Percentiles rank a stretch among this genome's conserved stretches.
Conservation (phyloP, 495 filamentous ascomycete species). For the Xylaria sp. region DNA sequence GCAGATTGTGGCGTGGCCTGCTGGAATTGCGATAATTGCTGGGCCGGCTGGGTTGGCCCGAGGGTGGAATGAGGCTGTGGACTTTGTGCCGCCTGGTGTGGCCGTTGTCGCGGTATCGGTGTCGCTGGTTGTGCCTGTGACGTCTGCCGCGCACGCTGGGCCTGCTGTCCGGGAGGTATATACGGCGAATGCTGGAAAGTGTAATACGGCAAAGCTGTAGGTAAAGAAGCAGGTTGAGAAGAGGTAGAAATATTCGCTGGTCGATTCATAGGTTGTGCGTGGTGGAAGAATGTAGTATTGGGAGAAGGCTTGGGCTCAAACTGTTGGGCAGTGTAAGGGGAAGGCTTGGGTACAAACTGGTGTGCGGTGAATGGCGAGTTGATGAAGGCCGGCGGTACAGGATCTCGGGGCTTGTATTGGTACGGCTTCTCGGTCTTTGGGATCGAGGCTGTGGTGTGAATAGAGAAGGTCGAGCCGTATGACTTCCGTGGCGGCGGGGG, state of each 20-base stretch:
- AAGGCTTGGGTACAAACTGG: conserved; percentile 45
- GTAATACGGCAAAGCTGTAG: conserved; percentile 21
- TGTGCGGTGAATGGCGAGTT: conserved; percentile 47
- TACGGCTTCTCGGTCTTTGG: conserved; percentile 55
- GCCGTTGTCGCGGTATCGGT: conserved; percentile 1
- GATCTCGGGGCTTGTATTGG: conserved; percentile 59
- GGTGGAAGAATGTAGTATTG: conserved; percentile 28
- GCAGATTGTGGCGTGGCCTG: conserved; percentile 29
- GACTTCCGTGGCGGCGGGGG: conserved; percentile 40
- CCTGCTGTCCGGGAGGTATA: conserved; percentile 5
- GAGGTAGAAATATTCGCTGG: conserved; percentile 17
- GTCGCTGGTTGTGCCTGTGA: conserved; percentile 5
- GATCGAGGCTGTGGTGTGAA: conserved; percentile 35
- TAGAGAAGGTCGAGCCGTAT: conserved; percentile 42
- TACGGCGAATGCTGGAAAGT: conserved; percentile 28
- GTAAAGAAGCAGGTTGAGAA: conserved; percentile 7
- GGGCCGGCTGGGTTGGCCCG: conserved; percentile 5
- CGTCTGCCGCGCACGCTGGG: conserved; percentile 11
- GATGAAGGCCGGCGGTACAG: conserved; percentile 41
- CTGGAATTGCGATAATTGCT: conserved; percentile 19
- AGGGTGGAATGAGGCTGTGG: neutral
- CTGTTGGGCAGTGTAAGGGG: conserved; percentile 32
- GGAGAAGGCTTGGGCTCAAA: conserved; percentile 31
- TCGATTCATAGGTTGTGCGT: conserved; percentile 18
- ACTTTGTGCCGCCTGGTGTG: conserved; percentile 17